Evolutionary conservation across 2,329 filamentous ascomycete genomes (phyloP).

Genomic region (Penicillium sp.): DNA sequence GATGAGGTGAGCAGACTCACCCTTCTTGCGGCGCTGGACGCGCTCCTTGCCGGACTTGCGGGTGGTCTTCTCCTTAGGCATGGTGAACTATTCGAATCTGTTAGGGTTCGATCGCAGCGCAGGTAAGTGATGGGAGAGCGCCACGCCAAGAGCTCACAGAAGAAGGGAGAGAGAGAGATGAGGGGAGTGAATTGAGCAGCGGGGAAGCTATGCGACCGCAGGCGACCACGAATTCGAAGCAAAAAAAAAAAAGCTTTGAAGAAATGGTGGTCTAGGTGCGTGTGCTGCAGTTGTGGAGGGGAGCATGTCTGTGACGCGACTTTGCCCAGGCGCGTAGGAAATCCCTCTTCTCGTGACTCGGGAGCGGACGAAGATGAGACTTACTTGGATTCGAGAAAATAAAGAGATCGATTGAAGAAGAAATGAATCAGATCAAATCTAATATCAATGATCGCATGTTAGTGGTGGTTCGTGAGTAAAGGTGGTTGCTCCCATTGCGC

Average conservation of each 20-base stretch:
- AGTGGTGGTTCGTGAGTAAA: slow-evolving; percentile 4
- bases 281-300: not conserved
- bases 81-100: slow-evolving; percentile 35
- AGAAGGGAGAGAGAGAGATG: not conserved
- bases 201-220: not conserved
- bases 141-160: not conserved
- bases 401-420: not conserved
- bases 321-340: not conserved
- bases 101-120: not conserved
- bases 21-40: slow-evolving; percentile 66
- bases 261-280: not conserved
- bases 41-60: slow-evolving; percentile 55
- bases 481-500: slow-evolving; percentile 6
- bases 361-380: not conserved
- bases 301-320: not conserved
- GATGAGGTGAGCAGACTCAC: slow-evolving; percentile 37
- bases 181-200: not conserved
- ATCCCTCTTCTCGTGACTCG: not conserved
- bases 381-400: slow-evolving; percentile 2
- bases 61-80: slow-evolving; percentile 64
- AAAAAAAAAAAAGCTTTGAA: not conserved
- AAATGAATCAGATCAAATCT: slow-evolving; percentile 2
- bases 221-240: not conserved
- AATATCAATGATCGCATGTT: slow-evolving; percentile 4
- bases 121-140: not conserved